Evolutionary conservation across 331 rosid species (phyloP), one percentile per base, ranked within the genome.

Genomic region (Ulmus americana): DNA sequence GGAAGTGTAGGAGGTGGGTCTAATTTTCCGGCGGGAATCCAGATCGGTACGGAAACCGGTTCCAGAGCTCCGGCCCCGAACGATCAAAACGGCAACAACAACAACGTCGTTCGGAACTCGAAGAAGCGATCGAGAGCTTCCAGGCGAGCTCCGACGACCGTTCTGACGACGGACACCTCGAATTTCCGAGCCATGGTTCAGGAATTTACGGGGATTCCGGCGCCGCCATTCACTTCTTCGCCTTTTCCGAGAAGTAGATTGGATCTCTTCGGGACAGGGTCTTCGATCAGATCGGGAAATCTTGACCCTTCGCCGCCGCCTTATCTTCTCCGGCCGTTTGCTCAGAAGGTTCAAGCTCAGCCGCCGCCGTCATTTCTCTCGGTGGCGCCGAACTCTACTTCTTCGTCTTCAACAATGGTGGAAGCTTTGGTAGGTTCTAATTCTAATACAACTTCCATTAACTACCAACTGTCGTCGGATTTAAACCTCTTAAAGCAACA

Each of bases 151-250:
- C 99, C 99, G 10, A 94, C 99, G 0, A 94, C 99, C 0, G 97
- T 94, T 2, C 71, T 94, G 6, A 94, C 92, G 1, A 94, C 99
- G 0, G 96, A 90, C 80, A 94, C 99, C 18, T 77, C 92, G 0
- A 94, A 94, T 80, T 94, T 94, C 81, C 67, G 99, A 76, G 96
- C 99, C 76, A 94, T 94, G 99, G 99, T 94, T 70, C 99, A 94
- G 63, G 97, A 94, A 76, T 94, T 94, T 70, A 94, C 99, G 1
- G 99, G 99, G 16, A 90, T 94, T 18, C 99, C 99, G 3, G 88
- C 97, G 8, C 96, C 86, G 1, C 97, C 99, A 1, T 94, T 94
- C 65, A 43, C 87, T 0, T 80, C 91, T 5, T 80, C 87, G 0
- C 71, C 78, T 49, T 86, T 79, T 60, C 81, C 80, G 6, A 75